phyloP scores from a whole-genome alignment of 2,329 filamentous ascomycete species.

The Colletotrichum ledebouriae region DNA sequence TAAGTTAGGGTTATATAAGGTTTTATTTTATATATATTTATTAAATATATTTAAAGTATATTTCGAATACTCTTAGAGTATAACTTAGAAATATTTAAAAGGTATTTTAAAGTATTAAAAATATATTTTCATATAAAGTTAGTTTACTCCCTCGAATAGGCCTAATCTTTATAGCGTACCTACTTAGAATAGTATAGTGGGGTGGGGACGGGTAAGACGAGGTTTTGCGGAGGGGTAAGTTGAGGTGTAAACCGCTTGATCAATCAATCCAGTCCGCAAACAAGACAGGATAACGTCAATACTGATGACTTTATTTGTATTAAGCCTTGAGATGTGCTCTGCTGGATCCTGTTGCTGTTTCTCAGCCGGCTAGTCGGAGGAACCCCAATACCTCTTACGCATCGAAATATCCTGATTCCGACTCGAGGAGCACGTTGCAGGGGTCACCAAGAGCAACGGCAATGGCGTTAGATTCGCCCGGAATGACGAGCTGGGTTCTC shows the following conservation, averaged over 20 bases:
- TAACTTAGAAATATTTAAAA: no score
- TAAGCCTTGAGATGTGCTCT: constrained; percentile 2
- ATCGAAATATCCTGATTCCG: constrained; percentile 6
- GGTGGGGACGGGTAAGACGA: no score
- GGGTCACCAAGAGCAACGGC: not conserved
- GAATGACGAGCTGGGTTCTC: constrained; percentile 19
- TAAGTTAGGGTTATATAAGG: no score
- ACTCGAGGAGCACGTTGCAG: not conserved
- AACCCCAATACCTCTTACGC: constrained; percentile 9
- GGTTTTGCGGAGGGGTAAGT: not conserved
- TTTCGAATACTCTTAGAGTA: no score
- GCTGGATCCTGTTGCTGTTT: not conserved
- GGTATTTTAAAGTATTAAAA: no score
- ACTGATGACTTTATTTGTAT: not conserved
- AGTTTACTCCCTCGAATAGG: no score
- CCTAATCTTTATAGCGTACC: no score
- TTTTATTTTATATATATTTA: no score
- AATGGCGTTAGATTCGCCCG: constrained; percentile 20
- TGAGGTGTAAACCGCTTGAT: not conserved
- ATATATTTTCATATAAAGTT: no score
- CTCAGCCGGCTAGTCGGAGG: not conserved
- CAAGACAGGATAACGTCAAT: not conserved
- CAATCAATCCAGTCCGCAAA: not conserved
- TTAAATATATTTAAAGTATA: no score
- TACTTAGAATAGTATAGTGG: no score